These are phyloP conservation scores for Aquilaria agallochum DNA, from an alignment of 441 rosid genomes.

Conservation along the genomic window DNA sequence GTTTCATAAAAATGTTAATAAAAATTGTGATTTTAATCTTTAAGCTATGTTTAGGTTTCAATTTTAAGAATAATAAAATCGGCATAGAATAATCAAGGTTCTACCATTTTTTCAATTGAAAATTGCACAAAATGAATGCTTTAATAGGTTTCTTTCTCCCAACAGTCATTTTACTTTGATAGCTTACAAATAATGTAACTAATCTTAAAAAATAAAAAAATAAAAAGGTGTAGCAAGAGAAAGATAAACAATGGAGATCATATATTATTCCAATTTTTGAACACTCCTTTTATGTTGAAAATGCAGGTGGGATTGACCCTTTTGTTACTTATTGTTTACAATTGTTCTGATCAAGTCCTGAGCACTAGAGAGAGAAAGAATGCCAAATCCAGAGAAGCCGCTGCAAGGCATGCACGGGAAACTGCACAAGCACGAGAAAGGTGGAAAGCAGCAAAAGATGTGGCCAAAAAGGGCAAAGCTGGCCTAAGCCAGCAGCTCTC, in stretches of 20 bases:
- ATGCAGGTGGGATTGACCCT: slow-evolving; percentile 48
- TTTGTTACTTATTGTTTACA: slow-evolving; percentile 50
- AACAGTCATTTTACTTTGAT: too few relatives aligned
- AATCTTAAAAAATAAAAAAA: too few relatives aligned
- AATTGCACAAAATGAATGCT: too few relatives aligned
- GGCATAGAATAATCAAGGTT: too few relatives aligned
- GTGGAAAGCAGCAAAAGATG: slow-evolving; percentile 56
- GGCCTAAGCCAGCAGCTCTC: slow-evolving; percentile 54
- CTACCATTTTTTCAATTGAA: too few relatives aligned
- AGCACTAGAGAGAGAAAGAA: slow-evolving; percentile 49
- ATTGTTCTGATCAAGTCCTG: slow-evolving; percentile 71
- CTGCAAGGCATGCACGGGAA: slow-evolving; percentile 59
- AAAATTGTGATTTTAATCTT: slow-evolving; percentile 1
- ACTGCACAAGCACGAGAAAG: slow-evolving; percentile 68
- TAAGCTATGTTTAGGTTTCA: background rate
- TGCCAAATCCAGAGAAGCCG: slow-evolving; percentile 65
- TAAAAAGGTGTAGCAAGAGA: too few relatives aligned
- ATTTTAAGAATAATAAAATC: too few relatives aligned
- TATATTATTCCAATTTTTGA: background rate
- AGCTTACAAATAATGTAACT: too few relatives aligned
- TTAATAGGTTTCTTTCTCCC: too few relatives aligned
- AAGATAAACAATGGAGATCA: too few relatives aligned
- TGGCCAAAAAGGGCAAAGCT: slow-evolving; percentile 38
- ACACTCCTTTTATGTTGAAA: slow-evolving; percentile 14
- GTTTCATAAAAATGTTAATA: background rate